Percentiles rank a stretch among this genome's conserved stretches.
phyloP scores from a whole-genome alignment of 768 basidiomycete species.

The Naganishia antarctica region DNA sequence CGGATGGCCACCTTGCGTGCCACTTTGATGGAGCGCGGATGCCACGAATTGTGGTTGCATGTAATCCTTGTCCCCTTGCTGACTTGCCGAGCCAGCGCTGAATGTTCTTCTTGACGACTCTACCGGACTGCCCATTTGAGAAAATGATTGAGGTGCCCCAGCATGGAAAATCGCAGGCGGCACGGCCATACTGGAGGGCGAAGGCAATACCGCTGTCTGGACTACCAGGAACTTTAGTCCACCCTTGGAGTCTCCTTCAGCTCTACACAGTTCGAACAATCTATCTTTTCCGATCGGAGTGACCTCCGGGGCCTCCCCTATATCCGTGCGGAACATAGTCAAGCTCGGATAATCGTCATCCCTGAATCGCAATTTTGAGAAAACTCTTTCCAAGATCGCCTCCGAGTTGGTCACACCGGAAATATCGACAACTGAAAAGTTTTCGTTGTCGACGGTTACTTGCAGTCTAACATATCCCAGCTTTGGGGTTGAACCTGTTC shows the following conservation, averaged over 20 bases:
- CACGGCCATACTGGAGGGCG: constrained; percentile 62
- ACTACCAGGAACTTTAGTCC: constrained; percentile 79
- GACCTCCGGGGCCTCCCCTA: constrained; percentile 70
- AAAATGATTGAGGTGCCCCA: constrained; percentile 51
- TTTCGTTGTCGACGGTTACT: constrained; percentile 47
- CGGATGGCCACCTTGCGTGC: not conserved
- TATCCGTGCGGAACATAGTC: constrained; percentile 80
- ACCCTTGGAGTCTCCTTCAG: constrained; percentile 69
- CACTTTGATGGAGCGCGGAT: not conserved
- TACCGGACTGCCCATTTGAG: constrained; percentile 63
- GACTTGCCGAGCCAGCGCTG: constrained; percentile 27
- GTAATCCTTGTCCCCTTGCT: constrained; percentile 12
- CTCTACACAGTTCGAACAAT: constrained; percentile 66
- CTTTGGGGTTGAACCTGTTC: constrained; percentile 1
- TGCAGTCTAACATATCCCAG: constrained; percentile 37
- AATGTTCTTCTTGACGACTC: constrained; percentile 38
- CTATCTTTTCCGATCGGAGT: constrained; percentile 67
- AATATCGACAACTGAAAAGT: constrained; percentile 47
- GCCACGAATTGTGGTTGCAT: not conserved
- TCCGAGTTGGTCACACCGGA: constrained; percentile 41
- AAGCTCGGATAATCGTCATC: constrained; percentile 76
- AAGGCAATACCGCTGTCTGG: constrained; percentile 49
- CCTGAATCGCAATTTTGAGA: constrained; percentile 53
- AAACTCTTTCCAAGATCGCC: constrained; percentile 44
- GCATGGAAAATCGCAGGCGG: constrained; percentile 53